Evolutionary conservation across 2,329 filamentous ascomycete species (phyloP), one percentile per base, ranked within the genome.

Genomic region (Diplodia sapinea): DNA sequence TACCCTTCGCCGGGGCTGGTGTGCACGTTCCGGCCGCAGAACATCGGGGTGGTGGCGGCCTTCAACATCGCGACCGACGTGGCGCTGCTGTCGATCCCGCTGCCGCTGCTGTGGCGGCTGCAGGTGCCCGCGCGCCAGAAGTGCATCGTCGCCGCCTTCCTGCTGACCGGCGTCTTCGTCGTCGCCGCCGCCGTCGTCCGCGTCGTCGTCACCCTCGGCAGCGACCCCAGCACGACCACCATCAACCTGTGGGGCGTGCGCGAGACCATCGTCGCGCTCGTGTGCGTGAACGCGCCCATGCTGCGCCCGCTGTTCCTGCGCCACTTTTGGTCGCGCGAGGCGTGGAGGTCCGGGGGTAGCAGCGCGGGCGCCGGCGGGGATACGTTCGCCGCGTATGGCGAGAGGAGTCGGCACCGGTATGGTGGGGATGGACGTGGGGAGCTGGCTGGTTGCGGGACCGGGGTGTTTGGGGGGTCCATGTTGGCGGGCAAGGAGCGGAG

Each of bases 171-270:
- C n/a, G 52, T 78, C 1, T 79, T 79, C 65, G 74, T 79, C 69
- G 78, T 79, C 65, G 70, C 70, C 1, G 76, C 78, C 1, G 77
- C 78, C n/a, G 73, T 79, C 38, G 71, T 78, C 11, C 73, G 77
- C 6, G 72, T 74, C 23, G 71, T 73, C 12, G 71, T 77, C 59
- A 77, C 77, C 0, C 69, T 79, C 2, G 70, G 71, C n/a, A 68
- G 70, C 8, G 69, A 68, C n/a, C 76, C 75, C 0, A 74, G 72
- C 2, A 75, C 74, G 0, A 69, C 75, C 8, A 77, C 73, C 55
- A 77, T 79, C 49, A 79, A 80, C 47, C 65, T 72, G 11, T 79
- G 78, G 78, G 78, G 77, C 12, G 72, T 77, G 1, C 72, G 78
- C 49, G 78, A 80, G 67, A 78, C 76, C 1, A 71, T 76, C 23